These are phyloP conservation scores for Eucalyptus cladocalyx DNA, from an alignment of 345 rosid species.

Conservation along the genomic window DNA sequence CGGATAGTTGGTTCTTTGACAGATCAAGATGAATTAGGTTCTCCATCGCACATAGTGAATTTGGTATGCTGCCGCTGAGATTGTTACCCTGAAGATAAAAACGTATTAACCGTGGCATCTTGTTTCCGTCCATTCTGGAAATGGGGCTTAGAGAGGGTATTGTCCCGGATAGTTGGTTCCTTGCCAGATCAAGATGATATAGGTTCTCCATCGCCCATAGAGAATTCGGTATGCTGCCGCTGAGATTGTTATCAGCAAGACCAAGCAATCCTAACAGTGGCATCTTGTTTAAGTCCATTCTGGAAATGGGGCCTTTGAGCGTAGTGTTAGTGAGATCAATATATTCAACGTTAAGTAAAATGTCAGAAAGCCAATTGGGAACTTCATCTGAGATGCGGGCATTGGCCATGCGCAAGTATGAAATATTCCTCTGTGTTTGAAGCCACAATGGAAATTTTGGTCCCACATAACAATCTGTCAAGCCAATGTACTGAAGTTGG, in stretches of 20 bases:
- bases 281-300: background rate
- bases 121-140: too few species aligned
- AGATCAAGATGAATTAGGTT: accelerated
- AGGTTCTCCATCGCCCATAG: background rate
- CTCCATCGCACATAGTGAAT: too few species aligned
- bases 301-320: background rate
- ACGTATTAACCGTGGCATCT: accelerated
- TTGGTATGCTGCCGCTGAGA: too few species aligned
- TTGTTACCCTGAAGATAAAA: accelerated
- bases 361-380: background rate
- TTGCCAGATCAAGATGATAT: accelerated
- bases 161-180: background rate
- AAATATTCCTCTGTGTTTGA: background rate
- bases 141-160: background rate
- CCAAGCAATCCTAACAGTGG: accelerated
- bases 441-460: background rate
- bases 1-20: too few species aligned
- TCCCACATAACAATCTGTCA: accelerated
- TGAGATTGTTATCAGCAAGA: background rate
- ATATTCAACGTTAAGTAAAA: accelerated
- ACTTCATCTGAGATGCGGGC: background rate
- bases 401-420: accelerated
- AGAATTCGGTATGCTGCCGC: background rate
- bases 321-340: background rate
- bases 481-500: accelerated